Evolutionary conservation across 2,329 filamentous ascomycete species (phyloP), one percentile per base, ranked within the genome.

Genomic region (Chaetomiaceae sp.): DNA sequence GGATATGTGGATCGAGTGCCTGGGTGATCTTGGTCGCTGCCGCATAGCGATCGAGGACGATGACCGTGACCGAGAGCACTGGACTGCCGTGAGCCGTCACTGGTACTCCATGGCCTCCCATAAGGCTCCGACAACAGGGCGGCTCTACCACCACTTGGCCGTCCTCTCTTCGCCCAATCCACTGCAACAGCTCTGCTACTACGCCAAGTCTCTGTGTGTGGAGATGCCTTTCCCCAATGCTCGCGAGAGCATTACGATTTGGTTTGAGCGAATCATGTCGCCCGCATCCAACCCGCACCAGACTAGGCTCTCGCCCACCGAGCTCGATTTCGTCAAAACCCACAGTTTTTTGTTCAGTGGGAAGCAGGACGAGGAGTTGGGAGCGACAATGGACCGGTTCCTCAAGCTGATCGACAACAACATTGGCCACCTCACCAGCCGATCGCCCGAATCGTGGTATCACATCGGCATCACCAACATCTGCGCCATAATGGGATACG

Each of bases 41-140:
- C 77, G 86, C 1, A 96, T 96, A 90, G 90, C 91, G 0, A 91
- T 96, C 40, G 91, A 96, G 66, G 88, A 95, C 37, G 86, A 94
- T 57, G 76, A 88, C 17, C 71, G 80, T 2, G 87, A 92, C 52
- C 75, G 88, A 1, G 89, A 95, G 45, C 81, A 84, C 0, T 97
- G 92, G 92, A 88, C 87, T 0, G 79, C 80, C 0, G 88, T 96
- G 0, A 87, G 88, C 0, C 75, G 85, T 0, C 84, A 86, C 37
- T 97, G 91, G 94, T 96, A 95, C 60, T 85, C 81, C 3, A 87
- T 87, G 61, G 89, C 89, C 0, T 88, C 88, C 0, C 87, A 95
- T 60, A 85, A 84, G 25, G 82, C 83, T 0, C 89, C 91, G 0
- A 80, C 79, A 0, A 84, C 87, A 0, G 92, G 92, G 0, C 77